Percentiles rank a stretch among this genome's conserved stretches.
Evolutionary conservation across 1,284 basidiomycete genomes (phyloP).

Genomic region (Ceratobasidium sp.): DNA sequence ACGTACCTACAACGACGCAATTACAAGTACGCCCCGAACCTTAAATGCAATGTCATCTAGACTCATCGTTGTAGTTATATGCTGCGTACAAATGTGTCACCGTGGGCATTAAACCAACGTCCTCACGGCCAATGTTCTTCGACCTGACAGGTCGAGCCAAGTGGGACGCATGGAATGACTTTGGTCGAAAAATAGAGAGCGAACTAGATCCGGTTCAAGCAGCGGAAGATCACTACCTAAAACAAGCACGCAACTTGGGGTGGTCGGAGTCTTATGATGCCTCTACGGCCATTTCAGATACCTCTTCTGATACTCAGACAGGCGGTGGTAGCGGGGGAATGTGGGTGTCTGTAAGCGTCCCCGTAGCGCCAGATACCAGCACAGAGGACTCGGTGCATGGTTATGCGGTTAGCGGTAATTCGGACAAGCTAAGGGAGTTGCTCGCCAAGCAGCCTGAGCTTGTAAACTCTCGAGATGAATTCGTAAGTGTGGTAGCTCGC

Average conservation of each 20-base stretch:
- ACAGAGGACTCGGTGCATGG: conserved; percentile 61
- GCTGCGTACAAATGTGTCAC: conserved; percentile 82
- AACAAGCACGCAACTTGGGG: conserved; percentile 69
- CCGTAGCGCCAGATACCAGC: conserved; percentile 49
- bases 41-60: background rate
- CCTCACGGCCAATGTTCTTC: conserved; percentile 76
- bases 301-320: conserved; percentile 43
- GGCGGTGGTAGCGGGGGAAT: conserved; percentile 55
- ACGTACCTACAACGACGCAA: conserved; percentile 64
- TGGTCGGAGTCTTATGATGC: conserved; percentile 60
- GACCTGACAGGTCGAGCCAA: conserved; percentile 81
- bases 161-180: conserved; percentile 80
- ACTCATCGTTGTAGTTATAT: conserved; percentile 68
- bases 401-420: conserved; percentile 65
- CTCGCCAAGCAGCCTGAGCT: conserved; percentile 53
- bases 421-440: conserved; percentile 55
- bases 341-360: conserved; percentile 69
- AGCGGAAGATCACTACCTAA: conserved; percentile 63
- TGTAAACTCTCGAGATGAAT: conserved; percentile 63
- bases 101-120: conserved; percentile 60
- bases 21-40: conserved; percentile 65
- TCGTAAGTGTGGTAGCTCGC: conserved; percentile 56
- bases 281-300: conserved; percentile 39
- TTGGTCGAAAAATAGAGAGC: conserved; percentile 51
- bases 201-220: conserved; percentile 52